A percentile compares a stretch with the other conserved stretches of the same genome.
Evolutionary conservation across 2,329 filamentous ascomycete genomes (phyloP).

Genomic region (Teratosphaeria destructans): DNA sequence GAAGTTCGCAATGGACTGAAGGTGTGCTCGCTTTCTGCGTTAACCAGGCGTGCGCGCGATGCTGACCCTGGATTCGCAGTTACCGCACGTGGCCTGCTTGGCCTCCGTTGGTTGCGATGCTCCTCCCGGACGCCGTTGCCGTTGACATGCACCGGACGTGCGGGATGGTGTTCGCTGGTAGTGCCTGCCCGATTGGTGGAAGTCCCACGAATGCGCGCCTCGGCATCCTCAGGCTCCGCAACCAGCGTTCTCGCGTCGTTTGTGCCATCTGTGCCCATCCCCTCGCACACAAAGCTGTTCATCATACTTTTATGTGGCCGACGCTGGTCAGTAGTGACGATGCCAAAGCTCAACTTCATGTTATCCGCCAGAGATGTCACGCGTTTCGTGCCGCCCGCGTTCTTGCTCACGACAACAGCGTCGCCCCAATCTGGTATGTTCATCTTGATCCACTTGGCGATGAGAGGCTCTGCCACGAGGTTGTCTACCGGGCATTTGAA

Average conservation of each 20-base stretch:
- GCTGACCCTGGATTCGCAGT: constrained; percentile 10
- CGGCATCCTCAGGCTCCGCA: constrained; percentile 13
- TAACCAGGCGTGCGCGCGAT: constrained; percentile 14
- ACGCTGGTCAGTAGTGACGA: constrained; percentile 74
- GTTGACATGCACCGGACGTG: constrained; percentile 1
- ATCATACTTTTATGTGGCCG: constrained; percentile 51
- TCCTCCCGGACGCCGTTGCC: constrained; percentile 1
- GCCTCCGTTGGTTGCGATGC: constrained; percentile 3
- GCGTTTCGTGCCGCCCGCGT: constrained; percentile 91
- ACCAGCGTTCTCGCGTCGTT: constrained; percentile 23
- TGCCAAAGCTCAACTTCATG: constrained; percentile 92
- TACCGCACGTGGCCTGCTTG: constrained; percentile 10
- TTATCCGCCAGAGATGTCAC: constrained; percentile 94
- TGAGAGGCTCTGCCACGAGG: constrained; percentile 86
- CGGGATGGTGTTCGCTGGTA: constrained; percentile 16
- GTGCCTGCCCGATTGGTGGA: neutral
- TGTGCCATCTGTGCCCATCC: constrained; percentile 31
- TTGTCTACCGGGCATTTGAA: constrained; percentile 98
- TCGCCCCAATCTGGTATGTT: constrained; percentile 83
- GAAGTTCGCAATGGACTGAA: constrained; percentile 24
- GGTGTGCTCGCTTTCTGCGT: constrained; percentile 8
- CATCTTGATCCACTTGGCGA: constrained; percentile 87
- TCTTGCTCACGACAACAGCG: constrained; percentile 95
- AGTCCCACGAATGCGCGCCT: neutral
- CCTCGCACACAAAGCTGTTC: constrained; percentile 63